These are phyloP conservation scores for Lactifluus pinguis DNA, from an alignment of 768 basidiomycete species.

Conservation along the genomic window DNA sequence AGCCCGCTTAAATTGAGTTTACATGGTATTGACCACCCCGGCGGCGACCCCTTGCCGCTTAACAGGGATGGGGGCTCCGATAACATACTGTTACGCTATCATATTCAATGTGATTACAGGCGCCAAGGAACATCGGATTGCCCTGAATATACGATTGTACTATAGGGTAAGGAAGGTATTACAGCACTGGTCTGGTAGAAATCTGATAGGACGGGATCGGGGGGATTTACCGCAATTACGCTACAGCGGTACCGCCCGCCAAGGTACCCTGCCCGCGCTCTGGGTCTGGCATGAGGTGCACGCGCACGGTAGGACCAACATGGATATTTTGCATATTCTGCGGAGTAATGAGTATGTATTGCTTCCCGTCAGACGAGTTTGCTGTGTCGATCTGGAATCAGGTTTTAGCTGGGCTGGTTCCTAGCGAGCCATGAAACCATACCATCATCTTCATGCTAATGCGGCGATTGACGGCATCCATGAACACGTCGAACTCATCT, in stretches of 20 bases:
- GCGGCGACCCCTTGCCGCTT: not conserved
- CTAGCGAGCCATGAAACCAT: conserved; percentile 17
- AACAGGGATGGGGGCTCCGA: not conserved
- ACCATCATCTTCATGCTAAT: conserved; percentile 97
- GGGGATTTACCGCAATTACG: not conserved
- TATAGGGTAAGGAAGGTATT: not conserved
- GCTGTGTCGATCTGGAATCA: conserved; percentile 73
- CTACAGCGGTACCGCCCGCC: conserved; percentile 24
- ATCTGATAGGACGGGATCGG: not conserved
- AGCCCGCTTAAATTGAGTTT: too few relatives aligned
- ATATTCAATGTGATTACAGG: not conserved
- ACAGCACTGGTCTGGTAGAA: not conserved
- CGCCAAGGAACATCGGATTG: not conserved
- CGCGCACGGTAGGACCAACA: conserved; percentile 59
- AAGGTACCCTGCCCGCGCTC: conserved; percentile 54
- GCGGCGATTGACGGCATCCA: conserved; percentile 88
- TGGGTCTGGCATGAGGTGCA: conserved; percentile 72
- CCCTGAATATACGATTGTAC: not conserved
- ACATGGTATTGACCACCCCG: too few relatives aligned
- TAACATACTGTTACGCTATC: not conserved
- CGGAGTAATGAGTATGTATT: conserved; percentile 95
- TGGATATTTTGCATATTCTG: conserved; percentile 76
- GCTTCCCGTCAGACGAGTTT: conserved; percentile 76
- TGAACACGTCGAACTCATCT: conserved; percentile 99
- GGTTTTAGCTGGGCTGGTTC: conserved; percentile 7